These are phyloP conservation scores for Starmerella apis DNA, from an alignment of 805 yeast species.

Conservation along the genomic window DNA sequence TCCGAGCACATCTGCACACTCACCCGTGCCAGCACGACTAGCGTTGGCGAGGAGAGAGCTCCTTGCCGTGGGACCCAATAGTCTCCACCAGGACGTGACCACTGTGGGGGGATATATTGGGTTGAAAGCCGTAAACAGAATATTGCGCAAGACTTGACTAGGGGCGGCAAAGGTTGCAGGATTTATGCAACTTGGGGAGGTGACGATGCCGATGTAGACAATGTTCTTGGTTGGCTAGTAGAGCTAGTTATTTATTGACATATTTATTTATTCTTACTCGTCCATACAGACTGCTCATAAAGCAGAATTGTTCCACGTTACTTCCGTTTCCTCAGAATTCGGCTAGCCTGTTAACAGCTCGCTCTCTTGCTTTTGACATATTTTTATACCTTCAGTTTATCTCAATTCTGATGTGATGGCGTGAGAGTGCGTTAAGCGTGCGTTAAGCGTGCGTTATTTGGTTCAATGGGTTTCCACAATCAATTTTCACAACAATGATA, in stretches of 20 bases:
- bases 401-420: no score
- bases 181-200: neutral
- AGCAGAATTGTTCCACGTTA: no score
- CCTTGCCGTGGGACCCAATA: conserved; percentile 19
- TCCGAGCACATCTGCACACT: neutral
- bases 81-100: conserved; percentile 21
- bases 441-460: no score
- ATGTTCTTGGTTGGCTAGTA: neutral
- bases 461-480: no score
- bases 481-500: no score
- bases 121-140: conserved; percentile 20
- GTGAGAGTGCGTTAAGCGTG: no score
- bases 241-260: neutral
- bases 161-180: conserved; percentile 1
- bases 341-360: no score
- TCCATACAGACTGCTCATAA: no score
- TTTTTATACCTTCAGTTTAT: no score
- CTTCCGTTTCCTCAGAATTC: no score
- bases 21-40: neutral
- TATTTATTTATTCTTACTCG: conserved; percentile 6
- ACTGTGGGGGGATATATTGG: conserved; percentile 26
- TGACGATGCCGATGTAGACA: neutral
- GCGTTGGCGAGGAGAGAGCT: conserved; percentile 18
- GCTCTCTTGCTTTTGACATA: no score
- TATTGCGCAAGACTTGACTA: conserved; percentile 19